Percentiles rank a stretch among this genome's conserved stretches.
These are phyloP conservation scores for Solanum sparsipilum DNA, from an alignment of 257 asterid species.

Conservation along the genomic window DNA sequence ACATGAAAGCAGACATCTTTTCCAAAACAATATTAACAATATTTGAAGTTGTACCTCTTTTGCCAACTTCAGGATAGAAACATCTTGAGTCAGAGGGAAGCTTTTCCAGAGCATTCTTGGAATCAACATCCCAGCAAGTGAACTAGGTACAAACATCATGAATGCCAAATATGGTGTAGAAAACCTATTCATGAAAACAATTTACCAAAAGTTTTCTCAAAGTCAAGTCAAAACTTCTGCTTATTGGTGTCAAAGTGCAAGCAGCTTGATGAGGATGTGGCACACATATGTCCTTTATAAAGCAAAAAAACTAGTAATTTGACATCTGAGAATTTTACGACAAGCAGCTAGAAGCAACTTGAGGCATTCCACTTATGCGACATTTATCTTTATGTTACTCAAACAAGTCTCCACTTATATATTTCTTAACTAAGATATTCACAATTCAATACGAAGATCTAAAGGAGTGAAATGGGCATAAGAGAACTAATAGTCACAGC, in stretches of 20 bases:
- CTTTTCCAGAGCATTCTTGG: constrained; percentile 60
- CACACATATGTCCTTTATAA: neutral
- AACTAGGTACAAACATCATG: constrained; percentile 82
- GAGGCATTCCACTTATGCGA: neutral
- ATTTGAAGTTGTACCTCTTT: constrained; percentile 44
- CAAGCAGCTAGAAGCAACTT: neutral
- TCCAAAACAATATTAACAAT: neutral
- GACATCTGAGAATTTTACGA: neutral
- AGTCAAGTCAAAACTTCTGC: neutral
- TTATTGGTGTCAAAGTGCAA: neutral
- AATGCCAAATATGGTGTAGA: constrained; percentile 74
- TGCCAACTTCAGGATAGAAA: constrained; percentile 30
- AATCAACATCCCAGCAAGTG: constrained; percentile 68
- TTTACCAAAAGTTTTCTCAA: neutral
- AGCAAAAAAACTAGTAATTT: neutral
- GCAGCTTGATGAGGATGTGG: neutral
- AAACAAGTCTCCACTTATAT: neutral
- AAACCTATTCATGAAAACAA: constrained; percentile 41
- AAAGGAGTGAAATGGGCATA: neutral
- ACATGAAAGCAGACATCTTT: neutral
- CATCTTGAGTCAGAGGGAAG: constrained; percentile 64
- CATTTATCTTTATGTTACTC: neutral
- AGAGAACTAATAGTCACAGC: neutral
- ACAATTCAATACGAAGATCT: neutral
- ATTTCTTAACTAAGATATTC: neutral